Evolutionary conservation across 768 basidiomycete genomes (phyloP).

Genomic region (Asterophora parasitica): DNA sequence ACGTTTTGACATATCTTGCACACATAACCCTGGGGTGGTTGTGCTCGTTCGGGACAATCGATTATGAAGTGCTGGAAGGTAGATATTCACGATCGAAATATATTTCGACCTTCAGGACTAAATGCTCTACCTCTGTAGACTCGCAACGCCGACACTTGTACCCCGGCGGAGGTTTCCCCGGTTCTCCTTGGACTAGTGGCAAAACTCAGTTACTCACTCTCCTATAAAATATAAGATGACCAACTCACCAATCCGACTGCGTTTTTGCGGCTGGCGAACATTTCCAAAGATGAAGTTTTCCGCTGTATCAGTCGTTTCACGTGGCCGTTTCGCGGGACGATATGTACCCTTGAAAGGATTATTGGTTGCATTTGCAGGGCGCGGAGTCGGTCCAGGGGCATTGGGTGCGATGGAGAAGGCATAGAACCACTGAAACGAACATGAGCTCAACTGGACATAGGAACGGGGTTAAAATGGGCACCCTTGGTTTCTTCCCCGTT

Average conservation of each 20-base stretch:
- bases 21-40: constrained; percentile 79
- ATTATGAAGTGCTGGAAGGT: constrained; percentile 63
- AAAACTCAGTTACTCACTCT: not conserved
- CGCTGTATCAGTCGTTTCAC: constrained; percentile 38
- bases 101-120: not conserved
- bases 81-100: constrained; percentile 3
- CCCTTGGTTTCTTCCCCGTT: constrained; percentile 78
- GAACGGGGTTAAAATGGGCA: constrained; percentile 31
- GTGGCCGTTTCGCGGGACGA: constrained; percentile 47
- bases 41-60: constrained; percentile 68
- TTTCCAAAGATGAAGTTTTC: constrained; percentile 72
- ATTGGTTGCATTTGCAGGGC: constrained; percentile 59
- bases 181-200: constrained; percentile 32
- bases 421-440: constrained; percentile 84
- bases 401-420: constrained; percentile 82
- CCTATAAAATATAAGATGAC: not conserved
- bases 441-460: not conserved
- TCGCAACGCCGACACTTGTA: constrained; percentile 79
- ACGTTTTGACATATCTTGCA: constrained; percentile 83
- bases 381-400: constrained; percentile 30
- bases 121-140: constrained; percentile 57
- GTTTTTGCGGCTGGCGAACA: constrained; percentile 52
- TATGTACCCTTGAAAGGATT: constrained; percentile 60
- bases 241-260: constrained; percentile 48
- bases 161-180: constrained; percentile 59